These are phyloP conservation scores for Davidsoniella neocaledoniae DNA, from an alignment of 2,329 filamentous ascomycete species.

Conservation along the genomic window DNA sequence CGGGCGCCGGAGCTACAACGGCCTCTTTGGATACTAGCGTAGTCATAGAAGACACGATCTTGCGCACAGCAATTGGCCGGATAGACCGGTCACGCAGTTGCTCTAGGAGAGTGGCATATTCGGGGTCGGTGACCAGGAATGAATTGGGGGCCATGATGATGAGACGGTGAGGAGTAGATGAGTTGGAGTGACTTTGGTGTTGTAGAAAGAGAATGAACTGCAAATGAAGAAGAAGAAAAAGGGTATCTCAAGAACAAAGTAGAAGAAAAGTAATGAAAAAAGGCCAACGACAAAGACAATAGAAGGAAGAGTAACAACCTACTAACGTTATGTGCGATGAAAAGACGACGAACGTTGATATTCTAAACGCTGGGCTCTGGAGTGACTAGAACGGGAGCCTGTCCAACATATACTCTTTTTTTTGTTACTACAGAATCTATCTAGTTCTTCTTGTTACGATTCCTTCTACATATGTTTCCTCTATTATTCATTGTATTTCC, in stretches of 20 bases:
- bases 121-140: conserved; percentile 6
- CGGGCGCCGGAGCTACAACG: conserved; percentile 12
- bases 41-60: conserved; percentile 16
- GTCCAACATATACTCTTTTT: conserved; percentile 1
- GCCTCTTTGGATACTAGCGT: conserved; percentile 15
- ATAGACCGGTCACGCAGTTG: conserved; percentile 14
- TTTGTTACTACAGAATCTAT: too few relatives aligned
- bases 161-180: neutral
- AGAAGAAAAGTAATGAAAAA: neutral
- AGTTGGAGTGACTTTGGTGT: neutral
- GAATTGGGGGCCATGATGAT: conserved; percentile 7
- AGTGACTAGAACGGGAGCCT: neutral
- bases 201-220: neutral
- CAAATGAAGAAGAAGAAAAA: neutral
- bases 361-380: neutral
- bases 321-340: neutral
- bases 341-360: conserved; percentile 4
- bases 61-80: conserved; percentile 14
- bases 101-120: conserved; percentile 8
- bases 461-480: too few relatives aligned
- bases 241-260: neutral
- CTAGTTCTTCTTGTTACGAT: too few relatives aligned
- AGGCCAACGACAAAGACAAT: too few relatives aligned
- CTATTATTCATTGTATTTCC: too few relatives aligned
- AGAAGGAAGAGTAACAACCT: too few relatives aligned